Percentiles rank a stretch among this genome's conserved stretches.
Evolutionary conservation across 108 stramenopile genomes (phyloP).

Genomic region (Epithemia pelagica): DNA sequence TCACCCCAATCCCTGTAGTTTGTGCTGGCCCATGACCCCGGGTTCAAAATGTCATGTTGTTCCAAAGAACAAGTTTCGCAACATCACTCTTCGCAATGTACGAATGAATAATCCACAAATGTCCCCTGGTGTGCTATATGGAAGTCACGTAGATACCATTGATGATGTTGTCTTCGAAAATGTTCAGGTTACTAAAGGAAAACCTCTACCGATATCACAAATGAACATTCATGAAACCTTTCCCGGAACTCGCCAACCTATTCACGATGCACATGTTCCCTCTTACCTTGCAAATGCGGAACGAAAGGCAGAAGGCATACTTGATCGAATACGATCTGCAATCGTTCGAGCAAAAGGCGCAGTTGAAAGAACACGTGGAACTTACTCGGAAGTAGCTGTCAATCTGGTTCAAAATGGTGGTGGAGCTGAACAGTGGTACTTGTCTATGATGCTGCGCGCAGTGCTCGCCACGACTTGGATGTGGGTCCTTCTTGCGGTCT

Average conservation of each 20-base stretch:
- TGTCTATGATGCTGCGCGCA: not conserved
- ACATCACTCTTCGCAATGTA: constrained; percentile 25
- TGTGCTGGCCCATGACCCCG: constrained; percentile 35
- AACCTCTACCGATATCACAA: not conserved
- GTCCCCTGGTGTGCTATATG: constrained; percentile 25
- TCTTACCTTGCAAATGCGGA: not conserved
- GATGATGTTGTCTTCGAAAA: constrained; percentile 23
- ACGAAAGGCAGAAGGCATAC: not conserved
- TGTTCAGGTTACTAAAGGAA: constrained; percentile 9
- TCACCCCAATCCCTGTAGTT: constrained; percentile 30
- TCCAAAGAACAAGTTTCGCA: constrained; percentile 7
- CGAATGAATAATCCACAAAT: constrained; percentile 18
- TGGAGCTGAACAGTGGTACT: not conserved
- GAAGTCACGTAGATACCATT: constrained; percentile 7
- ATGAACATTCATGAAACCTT: not conserved
- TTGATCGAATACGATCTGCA: not conserved
- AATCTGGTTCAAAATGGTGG: not conserved
- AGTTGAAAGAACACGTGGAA: not conserved
- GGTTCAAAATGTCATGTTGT: constrained; percentile 17
- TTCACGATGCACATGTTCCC: constrained; percentile 9
- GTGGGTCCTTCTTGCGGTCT: not conserved
- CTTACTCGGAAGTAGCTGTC: not conserved
- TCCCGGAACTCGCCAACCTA: constrained; percentile 9
- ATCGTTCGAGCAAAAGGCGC: not conserved
- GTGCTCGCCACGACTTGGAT: not conserved